Evolutionary conservation across 2,329 filamentous ascomycete species (phyloP), one percentile per base, ranked within the genome.

Genomic region (Microdochium bolleyi): DNA sequence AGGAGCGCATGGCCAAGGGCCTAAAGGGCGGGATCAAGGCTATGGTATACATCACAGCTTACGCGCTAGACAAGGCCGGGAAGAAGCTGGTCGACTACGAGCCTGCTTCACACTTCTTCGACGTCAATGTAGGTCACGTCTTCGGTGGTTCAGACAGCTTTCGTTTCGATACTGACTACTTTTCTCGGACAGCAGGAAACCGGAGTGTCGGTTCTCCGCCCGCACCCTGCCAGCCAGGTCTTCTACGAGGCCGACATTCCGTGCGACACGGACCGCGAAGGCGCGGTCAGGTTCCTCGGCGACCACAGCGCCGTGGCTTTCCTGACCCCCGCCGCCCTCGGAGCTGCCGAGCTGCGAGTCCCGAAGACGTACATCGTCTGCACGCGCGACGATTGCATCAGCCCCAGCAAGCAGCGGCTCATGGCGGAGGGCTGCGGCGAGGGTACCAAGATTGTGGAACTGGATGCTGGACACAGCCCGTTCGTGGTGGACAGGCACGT

Each of bases 361-460:
- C 56, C 60, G 0, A 64, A 58, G 51, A 66, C 62, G 0, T 67
- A 65, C 14, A 52, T 67, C 8, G 54, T 58, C 8, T 65, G 63
- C 21, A 57, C 56, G 7, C 46, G 60, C 2, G 65, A 67, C 44
- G 32, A 52, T 1, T 27, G 52, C 0, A 51, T 66, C 19, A 61
- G 62, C 0, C 22, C 55, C 7, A 46, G 55, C 14, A 59, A 54
- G 1, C 63, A 67, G 21, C 30, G 56, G 22, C 54, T 44, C 2
- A 57, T 65, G 56, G 63, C 61, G 10, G 22, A 54, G 27, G 49
- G 27, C 5, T 30, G 27, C 51, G 8, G 52, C 52, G 14, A 54
- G 53, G 13, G 57, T 54, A 19, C 21, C 4, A 50, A 53, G n/a
- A 44, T 59, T 2, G 51, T 60, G 8, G 57, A 58, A 52, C 38